A percentile compares a stretch with the other conserved stretches of the same genome.
These are phyloP conservation scores for Curvularia eragrostidis DNA, from an alignment of 2,329 filamentous ascomycete species.

Conservation along the genomic window DNA sequence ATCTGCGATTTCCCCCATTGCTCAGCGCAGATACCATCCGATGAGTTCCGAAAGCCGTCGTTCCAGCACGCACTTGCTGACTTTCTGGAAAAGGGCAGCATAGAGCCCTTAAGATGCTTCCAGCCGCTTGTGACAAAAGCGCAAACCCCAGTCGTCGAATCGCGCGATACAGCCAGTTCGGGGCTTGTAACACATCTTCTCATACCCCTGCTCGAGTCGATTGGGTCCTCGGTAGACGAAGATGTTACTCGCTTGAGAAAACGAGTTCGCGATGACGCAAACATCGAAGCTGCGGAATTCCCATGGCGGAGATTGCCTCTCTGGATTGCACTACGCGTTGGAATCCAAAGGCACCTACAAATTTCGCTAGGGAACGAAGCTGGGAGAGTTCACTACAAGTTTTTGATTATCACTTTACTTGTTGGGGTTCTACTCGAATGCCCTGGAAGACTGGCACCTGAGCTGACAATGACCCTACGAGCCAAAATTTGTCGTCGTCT, in stretches of 20 bases:
- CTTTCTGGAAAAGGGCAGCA: constrained; percentile 63
- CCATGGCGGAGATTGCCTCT: constrained; percentile 68
- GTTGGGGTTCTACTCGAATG: constrained; percentile 52
- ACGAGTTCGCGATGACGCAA: constrained; percentile 66
- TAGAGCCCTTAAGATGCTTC: constrained; percentile 60
- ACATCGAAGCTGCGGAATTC: constrained; percentile 51
- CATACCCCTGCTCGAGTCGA: constrained; percentile 63
- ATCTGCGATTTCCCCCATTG: constrained; percentile 65
- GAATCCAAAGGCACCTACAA: constrained; percentile 59
- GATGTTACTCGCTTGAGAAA: constrained; percentile 57
- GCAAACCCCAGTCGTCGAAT: constrained; percentile 56
- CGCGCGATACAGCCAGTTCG: constrained; percentile 63
- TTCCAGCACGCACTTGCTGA: constrained; percentile 58
- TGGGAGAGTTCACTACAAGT: constrained; percentile 63
- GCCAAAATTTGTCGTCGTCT: constrained; percentile 63
- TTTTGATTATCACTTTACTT: constrained; percentile 58
- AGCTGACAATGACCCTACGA: constrained; percentile 51
- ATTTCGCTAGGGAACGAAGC: constrained; percentile 46
- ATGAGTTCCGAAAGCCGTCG: constrained; percentile 45
- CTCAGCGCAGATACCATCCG: constrained; percentile 55
- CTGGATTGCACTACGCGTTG: constrained; percentile 68
- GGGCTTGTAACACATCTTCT: constrained; percentile 64
- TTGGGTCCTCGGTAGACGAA: constrained; percentile 51
- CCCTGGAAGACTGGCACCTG: constrained; percentile 33
- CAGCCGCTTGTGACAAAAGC: constrained; percentile 60